Evolutionary conservation across 768 basidiomycete genomes (phyloP).

Genomic region (Suillus occidentalis): DNA sequence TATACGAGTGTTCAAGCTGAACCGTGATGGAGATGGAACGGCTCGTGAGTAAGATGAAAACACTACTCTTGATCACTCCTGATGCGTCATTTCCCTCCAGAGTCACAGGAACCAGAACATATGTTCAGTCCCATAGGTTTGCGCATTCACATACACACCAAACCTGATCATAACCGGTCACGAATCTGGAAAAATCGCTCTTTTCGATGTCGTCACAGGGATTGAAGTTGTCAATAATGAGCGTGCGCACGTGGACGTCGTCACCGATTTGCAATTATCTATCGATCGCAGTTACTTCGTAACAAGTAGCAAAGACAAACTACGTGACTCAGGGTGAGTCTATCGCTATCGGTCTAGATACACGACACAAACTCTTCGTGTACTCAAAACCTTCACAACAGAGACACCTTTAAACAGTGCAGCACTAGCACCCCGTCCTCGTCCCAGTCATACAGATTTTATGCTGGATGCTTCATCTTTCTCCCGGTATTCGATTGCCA

Average conservation of each 20-base stretch:
- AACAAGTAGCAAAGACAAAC: constrained; percentile 95
- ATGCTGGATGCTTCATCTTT: constrained; percentile 89
- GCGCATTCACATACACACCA: constrained; percentile 80
- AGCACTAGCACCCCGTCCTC: constrained; percentile 78
- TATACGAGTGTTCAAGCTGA: constrained; percentile 87
- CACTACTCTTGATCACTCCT: constrained; percentile 1
- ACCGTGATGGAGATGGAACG: constrained; percentile 77
- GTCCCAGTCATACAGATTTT: constrained; percentile 70
- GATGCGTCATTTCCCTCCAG: constrained; percentile 38
- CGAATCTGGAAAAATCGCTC: constrained; percentile 91
- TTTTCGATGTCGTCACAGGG: constrained; percentile 87
- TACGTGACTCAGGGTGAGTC: constrained; percentile 73
- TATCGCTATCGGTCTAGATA: constrained; percentile 43
- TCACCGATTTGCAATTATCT: constrained; percentile 92
- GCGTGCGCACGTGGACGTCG: constrained; percentile 80
- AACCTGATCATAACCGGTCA: constrained; percentile 89
- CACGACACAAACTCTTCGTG: constrained; percentile 87
- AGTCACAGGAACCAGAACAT: constrained; percentile 69
- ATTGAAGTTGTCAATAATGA: constrained; percentile 84
- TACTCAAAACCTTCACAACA: constrained; percentile 91
- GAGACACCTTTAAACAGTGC: constrained; percentile 97
- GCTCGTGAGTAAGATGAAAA: constrained; percentile 60
- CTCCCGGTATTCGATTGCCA: constrained; percentile 82
- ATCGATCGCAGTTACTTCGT: constrained; percentile 92
- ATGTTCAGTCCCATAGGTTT: constrained; percentile 91